Evolutionary conservation across 192 early-diverging fungal genomes (phyloP).

Genomic region (Coemansia sp.): DNA sequence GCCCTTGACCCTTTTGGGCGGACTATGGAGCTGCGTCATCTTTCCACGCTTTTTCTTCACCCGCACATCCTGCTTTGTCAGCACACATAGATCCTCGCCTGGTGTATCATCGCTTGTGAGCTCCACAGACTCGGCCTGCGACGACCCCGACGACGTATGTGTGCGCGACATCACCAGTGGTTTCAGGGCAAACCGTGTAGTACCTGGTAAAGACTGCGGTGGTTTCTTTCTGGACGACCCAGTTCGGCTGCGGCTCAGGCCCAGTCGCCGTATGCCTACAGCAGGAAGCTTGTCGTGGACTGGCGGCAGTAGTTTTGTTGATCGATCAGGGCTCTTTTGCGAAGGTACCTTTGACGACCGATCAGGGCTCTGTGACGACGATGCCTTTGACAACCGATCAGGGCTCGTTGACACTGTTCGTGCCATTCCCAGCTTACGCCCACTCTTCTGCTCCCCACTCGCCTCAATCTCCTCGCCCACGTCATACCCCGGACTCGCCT

Average conservation of each 20-base stretch:
- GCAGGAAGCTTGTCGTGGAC: constrained; percentile 18
- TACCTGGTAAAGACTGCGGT: neutral
- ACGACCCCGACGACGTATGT: constrained; percentile 1
- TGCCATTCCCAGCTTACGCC: constrained; percentile 1
- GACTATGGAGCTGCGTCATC: constrained; percentile 2
- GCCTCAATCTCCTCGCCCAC: too few species aligned
- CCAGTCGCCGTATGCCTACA: constrained; percentile 31
- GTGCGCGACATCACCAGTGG: neutral
- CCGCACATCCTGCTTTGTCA: neutral
- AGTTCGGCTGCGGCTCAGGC: constrained; percentile 41
- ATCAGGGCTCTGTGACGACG: constrained; percentile 14
- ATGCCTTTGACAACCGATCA: constrained; percentile 7
- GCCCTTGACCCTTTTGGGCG: neutral
- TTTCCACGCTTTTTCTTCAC: neutral
- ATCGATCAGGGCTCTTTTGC: constrained; percentile 8
- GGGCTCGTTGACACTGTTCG: neutral
- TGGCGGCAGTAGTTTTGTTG: constrained; percentile 5
- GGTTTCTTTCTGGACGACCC: neutral
- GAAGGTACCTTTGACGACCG: constrained; percentile 1
- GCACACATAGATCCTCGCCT: neutral
- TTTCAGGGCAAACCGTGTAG: neutral
- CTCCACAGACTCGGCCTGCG: constrained; percentile 42
- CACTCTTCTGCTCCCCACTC: too few species aligned
- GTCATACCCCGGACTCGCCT: neutral
- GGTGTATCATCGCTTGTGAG: constrained; percentile 29